A percentile compares a stretch with the other conserved stretches of the same genome.
Conservation (phyloP, 129 eudicot genomes). For the Saussurea involucrata region DNA sequence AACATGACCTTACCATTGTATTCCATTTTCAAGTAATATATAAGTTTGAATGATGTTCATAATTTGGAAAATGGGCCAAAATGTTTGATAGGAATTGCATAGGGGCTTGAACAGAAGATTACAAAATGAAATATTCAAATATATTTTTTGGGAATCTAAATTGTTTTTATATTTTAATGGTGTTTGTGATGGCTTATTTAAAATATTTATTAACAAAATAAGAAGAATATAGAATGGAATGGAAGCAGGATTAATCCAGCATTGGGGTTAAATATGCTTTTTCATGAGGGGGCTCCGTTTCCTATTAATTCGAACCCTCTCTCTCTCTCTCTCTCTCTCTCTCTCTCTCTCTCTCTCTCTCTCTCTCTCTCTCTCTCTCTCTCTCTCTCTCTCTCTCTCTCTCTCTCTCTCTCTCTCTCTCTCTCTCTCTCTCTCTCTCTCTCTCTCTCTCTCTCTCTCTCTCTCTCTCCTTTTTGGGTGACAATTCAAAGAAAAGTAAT, state of each 20-base stretch:
- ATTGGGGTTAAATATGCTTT: neutral
- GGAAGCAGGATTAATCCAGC: neutral
- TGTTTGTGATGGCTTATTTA: too few species aligned
- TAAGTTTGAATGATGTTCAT: neutral
- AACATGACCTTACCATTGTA: too few species aligned
- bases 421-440: too few species aligned
- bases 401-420: too few species aligned
- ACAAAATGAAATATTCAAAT: neutral
- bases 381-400: too few species aligned
- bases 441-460: too few species aligned
- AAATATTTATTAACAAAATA: too few species aligned
- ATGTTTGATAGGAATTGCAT: neutral
- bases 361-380: too few species aligned
- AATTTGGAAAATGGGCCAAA: neutral
- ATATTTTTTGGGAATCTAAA: neutral
- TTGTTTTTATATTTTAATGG: neutral
- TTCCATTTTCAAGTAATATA: neutral
- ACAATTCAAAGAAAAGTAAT: slow-evolving; percentile 33
- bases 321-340: slow-evolving; percentile 54
- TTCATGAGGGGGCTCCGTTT: slow-evolving; percentile 31
- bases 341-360: too few species aligned
- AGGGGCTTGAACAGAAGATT: neutral
- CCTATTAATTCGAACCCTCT: slow-evolving; percentile 74
- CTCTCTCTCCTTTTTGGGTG: slow-evolving; percentile 33
- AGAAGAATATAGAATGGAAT: too few species aligned